Evolutionary conservation across 208 protist genomes (phyloP).

Genomic region (Trypanosoma congolense): DNA sequence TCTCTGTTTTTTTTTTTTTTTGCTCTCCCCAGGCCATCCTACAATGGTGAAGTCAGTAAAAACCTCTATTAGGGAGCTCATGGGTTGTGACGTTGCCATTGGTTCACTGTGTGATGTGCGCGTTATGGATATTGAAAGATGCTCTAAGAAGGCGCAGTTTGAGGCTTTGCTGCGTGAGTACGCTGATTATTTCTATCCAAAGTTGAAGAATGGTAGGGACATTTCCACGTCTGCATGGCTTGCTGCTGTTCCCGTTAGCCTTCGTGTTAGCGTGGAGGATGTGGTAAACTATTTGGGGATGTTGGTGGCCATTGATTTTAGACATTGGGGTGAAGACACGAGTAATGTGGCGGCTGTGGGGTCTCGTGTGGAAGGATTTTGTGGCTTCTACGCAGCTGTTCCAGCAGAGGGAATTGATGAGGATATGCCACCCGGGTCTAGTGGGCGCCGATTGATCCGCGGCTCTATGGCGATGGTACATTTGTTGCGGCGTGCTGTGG

Average conservation of each 20-base stretch:
- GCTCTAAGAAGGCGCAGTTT: constrained; percentile 3
- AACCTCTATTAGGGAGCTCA: constrained; percentile 1
- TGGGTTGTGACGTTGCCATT: not conserved
- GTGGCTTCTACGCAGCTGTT: constrained; percentile 49
- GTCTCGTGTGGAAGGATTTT: constrained; percentile 32
- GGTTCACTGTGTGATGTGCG: constrained; percentile 5
- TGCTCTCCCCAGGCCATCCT: too few species aligned
- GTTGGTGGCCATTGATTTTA: constrained; percentile 82
- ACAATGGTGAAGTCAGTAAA: constrained; percentile 12
- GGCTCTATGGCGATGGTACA: constrained; percentile 80
- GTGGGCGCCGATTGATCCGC: constrained; percentile 30
- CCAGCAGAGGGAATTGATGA: not conserved
- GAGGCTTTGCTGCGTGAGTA: not conserved
- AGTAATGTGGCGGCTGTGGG: constrained; percentile 16
- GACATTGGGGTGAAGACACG: constrained; percentile 58
- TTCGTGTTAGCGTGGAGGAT: constrained; percentile 25
- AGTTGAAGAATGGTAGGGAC: not conserved
- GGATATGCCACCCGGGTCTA: constrained; percentile 1
- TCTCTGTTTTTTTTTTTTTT: too few species aligned
- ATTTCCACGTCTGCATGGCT: constrained; percentile 39
- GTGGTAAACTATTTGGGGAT: constrained; percentile 74
- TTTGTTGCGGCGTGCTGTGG: constrained; percentile 56
- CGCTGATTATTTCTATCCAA: constrained; percentile 3
- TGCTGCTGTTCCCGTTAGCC: constrained; percentile 34
- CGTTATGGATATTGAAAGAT: not conserved